Evolutionary conservation across 2,329 filamentous ascomycete genomes (phyloP).

Genomic region (Fusarium sp.): DNA sequence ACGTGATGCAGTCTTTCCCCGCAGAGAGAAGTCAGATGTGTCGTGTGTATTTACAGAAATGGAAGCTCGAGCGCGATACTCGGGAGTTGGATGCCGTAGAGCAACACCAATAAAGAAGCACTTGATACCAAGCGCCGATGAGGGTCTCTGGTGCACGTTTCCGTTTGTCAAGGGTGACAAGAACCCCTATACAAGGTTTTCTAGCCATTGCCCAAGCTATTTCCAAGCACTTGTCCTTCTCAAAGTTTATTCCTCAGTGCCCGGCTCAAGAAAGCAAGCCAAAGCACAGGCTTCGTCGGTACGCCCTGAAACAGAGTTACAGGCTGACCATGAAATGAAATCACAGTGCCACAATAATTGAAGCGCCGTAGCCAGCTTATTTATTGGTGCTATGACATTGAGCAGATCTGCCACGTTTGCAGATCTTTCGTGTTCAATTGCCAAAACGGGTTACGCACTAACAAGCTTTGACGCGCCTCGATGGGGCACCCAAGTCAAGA

Average conservation of each 20-base stretch:
- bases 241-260: background rate
- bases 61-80: background rate
- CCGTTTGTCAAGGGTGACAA: background rate
- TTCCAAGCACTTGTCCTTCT: background rate
- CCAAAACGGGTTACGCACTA: slow-evolving; percentile 10
- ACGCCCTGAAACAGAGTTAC: background rate
- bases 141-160: background rate
- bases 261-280: background rate
- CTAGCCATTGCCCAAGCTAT: too few relatives aligned
- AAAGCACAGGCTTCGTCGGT: background rate
- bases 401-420: slow-evolving; percentile 16
- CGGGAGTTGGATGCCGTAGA: background rate
- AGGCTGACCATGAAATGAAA: too few relatives aligned
- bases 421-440: slow-evolving; percentile 22
- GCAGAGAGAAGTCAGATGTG: background rate
- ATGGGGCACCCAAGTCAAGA: slow-evolving; percentile 5
- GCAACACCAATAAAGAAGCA: background rate
- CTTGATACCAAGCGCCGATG: background rate
- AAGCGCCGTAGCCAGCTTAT: background rate
- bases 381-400: background rate
- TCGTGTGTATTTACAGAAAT: background rate
- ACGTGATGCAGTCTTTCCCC: background rate
- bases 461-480: background rate
- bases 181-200: background rate
- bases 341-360: background rate